Percentiles rank a stretch among this genome's conserved stretches.
phyloP scores from a whole-genome alignment of 306 rosid species.

The Hippophae tibetana region DNA sequence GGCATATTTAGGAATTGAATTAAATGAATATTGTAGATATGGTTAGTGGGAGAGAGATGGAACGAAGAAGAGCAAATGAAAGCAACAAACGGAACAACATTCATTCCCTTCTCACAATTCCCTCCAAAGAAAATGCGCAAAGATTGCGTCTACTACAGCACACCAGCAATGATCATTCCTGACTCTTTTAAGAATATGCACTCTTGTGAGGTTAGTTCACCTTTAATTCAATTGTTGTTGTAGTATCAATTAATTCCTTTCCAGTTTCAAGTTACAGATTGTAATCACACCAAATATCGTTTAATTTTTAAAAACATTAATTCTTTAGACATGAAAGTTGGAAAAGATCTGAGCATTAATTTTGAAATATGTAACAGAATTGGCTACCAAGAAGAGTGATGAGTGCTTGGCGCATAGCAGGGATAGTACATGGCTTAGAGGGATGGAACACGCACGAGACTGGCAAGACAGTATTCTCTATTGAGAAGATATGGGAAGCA shows the following conservation, averaged over 20 bases:
- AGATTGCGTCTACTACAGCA: conserved; percentile 47
- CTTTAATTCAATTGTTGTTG: background rate
- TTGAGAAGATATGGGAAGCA: conserved; percentile 44
- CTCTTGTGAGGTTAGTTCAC: conserved; percentile 60
- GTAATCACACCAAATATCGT: background rate
- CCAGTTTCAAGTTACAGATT: background rate
- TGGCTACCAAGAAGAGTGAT: conserved; percentile 61
- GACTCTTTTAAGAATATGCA: conserved; percentile 35
- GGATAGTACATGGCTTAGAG: conserved; percentile 48
- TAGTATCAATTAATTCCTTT: background rate
- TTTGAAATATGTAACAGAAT: conserved; percentile 6
- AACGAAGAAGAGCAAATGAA: conserved; percentile 35
- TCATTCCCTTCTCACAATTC: conserved; percentile 48
- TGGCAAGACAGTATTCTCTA: conserved; percentile 24
- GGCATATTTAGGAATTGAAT: too few relatives aligned
- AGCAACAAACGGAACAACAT: conserved; percentile 55
- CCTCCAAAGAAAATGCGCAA: conserved; percentile 50
- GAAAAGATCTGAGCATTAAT: too few relatives aligned
- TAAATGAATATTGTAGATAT: conserved; percentile 23
- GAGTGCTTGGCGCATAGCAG: conserved; percentile 56
- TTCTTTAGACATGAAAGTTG: background rate
- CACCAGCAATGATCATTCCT: conserved; percentile 66
- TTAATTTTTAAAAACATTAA: too few relatives aligned
- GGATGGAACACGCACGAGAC: conserved; percentile 48
- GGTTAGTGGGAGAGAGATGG: conserved; percentile 54